Base-by-base conservation (phyloP, 495 filamentous ascomycete species). In the Tuber borchii region DNA sequence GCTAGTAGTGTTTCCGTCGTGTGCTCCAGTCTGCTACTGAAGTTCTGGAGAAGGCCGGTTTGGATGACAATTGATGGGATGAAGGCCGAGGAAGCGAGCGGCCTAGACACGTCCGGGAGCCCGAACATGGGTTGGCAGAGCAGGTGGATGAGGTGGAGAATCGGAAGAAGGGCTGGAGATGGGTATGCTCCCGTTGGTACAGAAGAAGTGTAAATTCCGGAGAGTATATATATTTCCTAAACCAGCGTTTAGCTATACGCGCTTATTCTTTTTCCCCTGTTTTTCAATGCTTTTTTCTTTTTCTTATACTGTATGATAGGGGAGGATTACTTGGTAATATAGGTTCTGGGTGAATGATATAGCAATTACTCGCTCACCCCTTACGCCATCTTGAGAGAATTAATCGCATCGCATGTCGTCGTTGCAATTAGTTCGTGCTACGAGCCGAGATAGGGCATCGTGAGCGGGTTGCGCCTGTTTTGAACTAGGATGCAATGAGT, bases 1-100 rank as follows among this genome's bases (percentile, higher is more conserved):
- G 88, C 87, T 61, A 94, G 91, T 56, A 95, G 92, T 77, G 92
- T 98, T 44, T 95, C 91, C 72, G 95, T 99, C 12, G 95, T 98
- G 0, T 87, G 89, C 12, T 95, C 92, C 81, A 93, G 90, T 82
- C 84, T 98, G 70, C 86, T 94, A 46, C 85, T 99, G 71, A 97
- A 93, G 81, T 91, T 91, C 78, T 99, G 95, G 95, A 89, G 85
- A 73, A 87, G 95, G 22, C 95, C 95, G 3, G 82, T 84, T 17
- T 99, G 95, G 95, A 97, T 98, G 95, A 88, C 91, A 26, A 89
- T 91, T 71, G 89, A 89, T 20, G 85, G 88, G 48, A 83, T 91
- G 37, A 90, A 90, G 73, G 88, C 90, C 76, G 81, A 77, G 31
- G 82, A 76, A 72, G 78, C 37, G 77, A 77, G 72, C 22, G 48